Base-by-base conservation (phyloP, 768 basidiomycete species). In the Suillus placidus region DNA sequence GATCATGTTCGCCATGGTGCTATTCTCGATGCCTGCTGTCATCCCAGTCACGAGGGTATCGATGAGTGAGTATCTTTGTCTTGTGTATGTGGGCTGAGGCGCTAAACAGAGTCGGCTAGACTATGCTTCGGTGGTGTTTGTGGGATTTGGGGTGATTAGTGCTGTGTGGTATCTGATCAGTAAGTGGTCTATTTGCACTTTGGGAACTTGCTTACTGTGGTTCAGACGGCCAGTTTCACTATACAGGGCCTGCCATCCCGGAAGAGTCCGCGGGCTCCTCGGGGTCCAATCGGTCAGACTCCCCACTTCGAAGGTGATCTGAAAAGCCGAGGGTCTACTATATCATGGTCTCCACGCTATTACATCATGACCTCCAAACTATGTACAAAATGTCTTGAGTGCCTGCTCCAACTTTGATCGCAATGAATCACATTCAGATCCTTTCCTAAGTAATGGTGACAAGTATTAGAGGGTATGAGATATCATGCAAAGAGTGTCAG, bases 1-100 rank as follows among this genome's bases (percentile, higher is more conserved):
- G 89, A 79, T 85, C 64, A 60, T 75, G 61, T 87, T 90, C 61
- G 84, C 88, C 72, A 85, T 88, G 45, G 84, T 89, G 38, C 71
- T 91, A 67, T 90, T 89, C 71, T 88, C 87, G 20, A 89, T 90
- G 88, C 88, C 88, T 6, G 85, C 86, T 6, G 81, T 83, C 45
- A 77, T 89, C 6, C 88, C 88, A 5, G 86, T 85, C 51, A 84
- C 83, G 5, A 67, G 67, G 63, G 77, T 75, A 1, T 77, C 85
- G 5, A 88, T 88, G 83, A 84, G 83, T 80, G 60, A 55, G 80
- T 73, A 6, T 9, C 34, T 14, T 45, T 35, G 20, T 49, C 34
- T 26, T 61, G 23, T 14, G 40, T 63, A 14, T 16, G 38, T 40
- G 26, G 38, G 18, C 34, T 37, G 20, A 13, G 26, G 14, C n/a